phyloP scores from a whole-genome alignment of 2,329 filamentous ascomycete genomes.

The Tolypocladium ovalisporum region DNA sequence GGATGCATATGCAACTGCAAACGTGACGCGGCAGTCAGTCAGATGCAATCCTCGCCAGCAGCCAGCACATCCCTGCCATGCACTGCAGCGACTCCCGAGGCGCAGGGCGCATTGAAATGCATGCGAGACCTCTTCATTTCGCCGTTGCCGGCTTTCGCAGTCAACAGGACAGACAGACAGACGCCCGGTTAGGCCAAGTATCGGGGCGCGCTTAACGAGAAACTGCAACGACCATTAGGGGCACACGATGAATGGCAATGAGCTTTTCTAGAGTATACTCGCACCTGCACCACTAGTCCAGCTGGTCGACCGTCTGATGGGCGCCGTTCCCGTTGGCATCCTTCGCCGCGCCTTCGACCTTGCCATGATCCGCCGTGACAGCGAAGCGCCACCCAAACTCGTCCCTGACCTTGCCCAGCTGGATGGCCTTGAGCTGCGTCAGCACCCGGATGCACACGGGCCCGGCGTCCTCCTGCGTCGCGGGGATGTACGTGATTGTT shows the following conservation, averaged over 20 bases:
- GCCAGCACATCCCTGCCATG: not conserved
- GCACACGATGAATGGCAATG: not conserved
- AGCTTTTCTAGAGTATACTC: not conserved
- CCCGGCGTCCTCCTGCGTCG: constrained; percentile 56
- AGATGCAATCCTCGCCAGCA: not conserved
- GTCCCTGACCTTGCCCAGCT: constrained; percentile 70
- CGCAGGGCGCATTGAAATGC: not conserved
- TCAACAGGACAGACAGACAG: not conserved
- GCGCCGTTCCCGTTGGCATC: constrained; percentile 9
- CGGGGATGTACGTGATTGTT: constrained; percentile 44
- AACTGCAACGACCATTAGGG: too few species aligned
- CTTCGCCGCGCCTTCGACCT: constrained; percentile 19
- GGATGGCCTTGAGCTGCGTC: constrained; percentile 70
- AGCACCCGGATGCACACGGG: constrained; percentile 63
- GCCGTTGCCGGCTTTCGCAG: not conserved
- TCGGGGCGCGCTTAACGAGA: not conserved
- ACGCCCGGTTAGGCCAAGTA: not conserved
- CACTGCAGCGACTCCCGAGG: not conserved
- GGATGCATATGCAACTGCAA: not conserved
- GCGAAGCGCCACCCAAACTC: constrained; percentile 58
- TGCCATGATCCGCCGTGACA: constrained; percentile 33
- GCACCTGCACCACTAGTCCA: constrained; percentile 11
- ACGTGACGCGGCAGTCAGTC: not conserved
- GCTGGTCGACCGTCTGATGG: constrained; percentile 20
- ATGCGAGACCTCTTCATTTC: not conserved